These are phyloP conservation scores for Aspergillus ochraceus DNA, from an alignment of 2,329 filamentous ascomycete species.

Conservation along the genomic window DNA sequence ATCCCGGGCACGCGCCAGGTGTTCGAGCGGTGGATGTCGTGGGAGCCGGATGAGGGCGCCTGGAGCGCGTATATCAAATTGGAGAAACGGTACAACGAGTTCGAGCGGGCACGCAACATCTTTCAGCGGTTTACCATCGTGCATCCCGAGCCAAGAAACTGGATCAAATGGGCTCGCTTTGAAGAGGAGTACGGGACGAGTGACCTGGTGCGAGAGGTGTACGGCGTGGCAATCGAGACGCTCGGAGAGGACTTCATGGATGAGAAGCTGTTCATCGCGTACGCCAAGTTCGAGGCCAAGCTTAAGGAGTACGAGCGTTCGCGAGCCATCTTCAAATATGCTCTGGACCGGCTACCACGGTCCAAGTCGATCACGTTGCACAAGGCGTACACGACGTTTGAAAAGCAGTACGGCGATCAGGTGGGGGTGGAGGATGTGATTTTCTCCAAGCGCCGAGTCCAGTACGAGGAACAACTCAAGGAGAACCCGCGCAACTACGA, in stretches of 20 bases:
- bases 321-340: conserved; percentile 94
- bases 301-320: conserved; percentile 93
- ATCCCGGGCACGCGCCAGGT: conserved; percentile 88
- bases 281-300: conserved; percentile 91
- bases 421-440: conserved; percentile 96
- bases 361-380: conserved; percentile 83
- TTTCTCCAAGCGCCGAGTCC: conserved; percentile 84
- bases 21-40: conserved; percentile 97
- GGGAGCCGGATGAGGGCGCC: conserved; percentile 93
- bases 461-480: conserved; percentile 92
- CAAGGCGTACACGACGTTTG: conserved; percentile 94
- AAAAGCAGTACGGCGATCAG: conserved; percentile 93
- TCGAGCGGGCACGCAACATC: conserved; percentile 83
- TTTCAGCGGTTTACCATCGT: conserved; percentile 89
- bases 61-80: conserved; percentile 97
- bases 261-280: conserved; percentile 91
- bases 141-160: conserved; percentile 91
- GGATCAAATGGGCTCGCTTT: conserved; percentile 98
- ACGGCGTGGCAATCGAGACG: conserved; percentile 81
- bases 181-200: conserved; percentile 94
- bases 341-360: conserved; percentile 84
- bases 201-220: conserved; percentile 89
- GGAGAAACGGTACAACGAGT: conserved; percentile 93
- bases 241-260: conserved; percentile 95
- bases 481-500: conserved; percentile 97